A percentile compares a stretch with the other conserved stretches of the same genome.
phyloP scores from a whole-genome alignment of 163 green algal genomes.

The Coccomyxa subellipsoidea region DNA sequence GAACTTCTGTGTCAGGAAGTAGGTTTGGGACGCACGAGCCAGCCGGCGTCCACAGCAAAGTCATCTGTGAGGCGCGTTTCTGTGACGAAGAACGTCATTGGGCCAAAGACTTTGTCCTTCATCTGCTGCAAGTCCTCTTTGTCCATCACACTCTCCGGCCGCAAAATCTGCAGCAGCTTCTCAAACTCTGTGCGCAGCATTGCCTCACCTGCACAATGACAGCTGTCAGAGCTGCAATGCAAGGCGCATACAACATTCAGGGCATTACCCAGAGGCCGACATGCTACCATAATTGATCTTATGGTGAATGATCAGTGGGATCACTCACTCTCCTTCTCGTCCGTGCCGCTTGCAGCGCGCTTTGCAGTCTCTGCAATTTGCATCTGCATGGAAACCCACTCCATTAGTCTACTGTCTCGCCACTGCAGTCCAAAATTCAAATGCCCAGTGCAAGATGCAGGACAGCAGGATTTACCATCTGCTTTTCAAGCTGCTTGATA shows the following conservation, averaged over 20 bases:
- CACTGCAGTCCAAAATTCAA: background rate
- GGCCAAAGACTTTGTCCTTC: conserved; percentile 81
- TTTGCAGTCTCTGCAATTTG: conserved; percentile 6
- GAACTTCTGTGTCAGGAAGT: background rate
- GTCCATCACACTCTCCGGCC: conserved; percentile 33
- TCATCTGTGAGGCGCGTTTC: conserved; percentile 55
- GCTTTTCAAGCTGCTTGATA: background rate
- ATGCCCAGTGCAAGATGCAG: background rate
- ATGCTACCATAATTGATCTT: too few species aligned
- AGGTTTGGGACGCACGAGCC: background rate
- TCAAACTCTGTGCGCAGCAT: conserved; percentile 69
- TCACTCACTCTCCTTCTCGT: conserved; percentile 7
- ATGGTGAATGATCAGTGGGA: too few species aligned
- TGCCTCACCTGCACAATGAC: conserved; percentile 23
- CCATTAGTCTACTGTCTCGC: too few species aligned
- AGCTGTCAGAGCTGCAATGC: too few species aligned
- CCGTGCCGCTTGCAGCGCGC: background rate
- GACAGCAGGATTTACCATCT: background rate
- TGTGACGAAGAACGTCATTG: conserved; percentile 78
- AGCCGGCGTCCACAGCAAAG: conserved; percentile 28
- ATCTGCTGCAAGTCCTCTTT: conserved; percentile 73
- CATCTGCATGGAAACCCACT: background rate
- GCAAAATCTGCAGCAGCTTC: conserved; percentile 34
- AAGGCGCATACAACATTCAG: too few species aligned
- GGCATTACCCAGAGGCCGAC: too few species aligned